Conservation (phyloP, 345 rosid species). For the Sisymbrium altissimum region DNA sequence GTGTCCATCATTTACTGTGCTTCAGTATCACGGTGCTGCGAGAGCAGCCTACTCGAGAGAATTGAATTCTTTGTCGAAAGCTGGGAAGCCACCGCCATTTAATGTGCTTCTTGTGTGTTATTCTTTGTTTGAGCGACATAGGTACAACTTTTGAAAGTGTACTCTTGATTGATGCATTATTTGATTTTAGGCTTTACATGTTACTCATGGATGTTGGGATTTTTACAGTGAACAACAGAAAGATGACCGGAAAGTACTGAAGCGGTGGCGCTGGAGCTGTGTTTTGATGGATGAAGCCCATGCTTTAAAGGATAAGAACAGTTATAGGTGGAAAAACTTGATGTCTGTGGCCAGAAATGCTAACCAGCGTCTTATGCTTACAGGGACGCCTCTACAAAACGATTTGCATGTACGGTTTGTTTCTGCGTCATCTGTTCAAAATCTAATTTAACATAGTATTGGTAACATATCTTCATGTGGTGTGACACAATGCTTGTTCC, state of each 20-base stretch:
- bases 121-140: conserved; percentile 93
- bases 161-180: conserved; percentile 16
- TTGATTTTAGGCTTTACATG: conserved; percentile 6
- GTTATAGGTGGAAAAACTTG: conserved; percentile 96
- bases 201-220: conserved; percentile 25
- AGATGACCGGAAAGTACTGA: conserved; percentile 87
- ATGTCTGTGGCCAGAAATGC: conserved; percentile 92
- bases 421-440: neutral
- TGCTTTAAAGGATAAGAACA: conserved; percentile 91
- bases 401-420: conserved; percentile 74
- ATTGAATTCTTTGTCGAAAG: conserved; percentile 67
- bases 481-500: neutral
- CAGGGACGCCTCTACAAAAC: conserved; percentile 99
- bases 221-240: conserved; percentile 83
- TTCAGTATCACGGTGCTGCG: conserved; percentile 80
- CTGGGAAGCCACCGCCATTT: conserved; percentile 85
- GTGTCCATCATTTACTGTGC: conserved; percentile 95
- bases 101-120: conserved; percentile 94
- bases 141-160: conserved; percentile 47
- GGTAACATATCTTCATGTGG: neutral
- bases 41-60: conserved; percentile 82
- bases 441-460: neutral
- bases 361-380: conserved; percentile 92
- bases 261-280: conserved; percentile 96
- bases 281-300: conserved; percentile 99